Base-by-base conservation (phyloP, 2,329 filamentous ascomycete genomes). In the Calonectria multiphialidica region DNA sequence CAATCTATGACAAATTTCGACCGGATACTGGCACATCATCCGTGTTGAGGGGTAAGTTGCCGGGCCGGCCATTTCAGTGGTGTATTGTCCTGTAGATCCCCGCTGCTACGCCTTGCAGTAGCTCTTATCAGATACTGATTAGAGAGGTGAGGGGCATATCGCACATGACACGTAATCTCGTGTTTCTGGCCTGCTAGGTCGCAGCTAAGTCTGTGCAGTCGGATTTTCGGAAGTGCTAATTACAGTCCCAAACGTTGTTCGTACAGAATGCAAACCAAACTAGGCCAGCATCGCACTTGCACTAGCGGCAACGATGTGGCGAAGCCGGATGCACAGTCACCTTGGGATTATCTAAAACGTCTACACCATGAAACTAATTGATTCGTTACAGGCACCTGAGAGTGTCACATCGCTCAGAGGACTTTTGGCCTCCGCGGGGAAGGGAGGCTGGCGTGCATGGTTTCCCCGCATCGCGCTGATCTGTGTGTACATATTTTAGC, bases 21-120 rank as follows among this genome's bases (percentile, higher is more conserved):
- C 53, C 30, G 55, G 55, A 12, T 28, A 15, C 15, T 62, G 42
- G 21, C 21, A 30, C 35, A 59, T 47, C 65, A 49, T 6, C n/a
- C 25, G 16, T 23, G 28, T 3, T 61, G 65, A 68, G 65, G 65
- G 65, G 65, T 68, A 42, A 42, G 55, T 30, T 35, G 65, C 65
- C 65, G 65, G 65, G 40, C 53, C 65, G 65, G 65, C 30, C 28
- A 68, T 61, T 42, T 40, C 33, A 35, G 30, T 28, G 45, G 18
- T 23, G 45, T 23, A 23, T 10, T 18, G 40, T 18, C 23, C 23
- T 68, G 55, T 40, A 23, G 55, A 44, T 68, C 65, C 18, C 65
- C 21, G 55, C 42, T 44, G 13, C 23, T 15, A 33, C 23, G 37
- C 42, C 42, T 50, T 61, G 13, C 53, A 68, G 33, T 25, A 59